Conservation (phyloP, 2,329 filamentous ascomycete species). For the Raffaelea deltoideospora region DNA sequence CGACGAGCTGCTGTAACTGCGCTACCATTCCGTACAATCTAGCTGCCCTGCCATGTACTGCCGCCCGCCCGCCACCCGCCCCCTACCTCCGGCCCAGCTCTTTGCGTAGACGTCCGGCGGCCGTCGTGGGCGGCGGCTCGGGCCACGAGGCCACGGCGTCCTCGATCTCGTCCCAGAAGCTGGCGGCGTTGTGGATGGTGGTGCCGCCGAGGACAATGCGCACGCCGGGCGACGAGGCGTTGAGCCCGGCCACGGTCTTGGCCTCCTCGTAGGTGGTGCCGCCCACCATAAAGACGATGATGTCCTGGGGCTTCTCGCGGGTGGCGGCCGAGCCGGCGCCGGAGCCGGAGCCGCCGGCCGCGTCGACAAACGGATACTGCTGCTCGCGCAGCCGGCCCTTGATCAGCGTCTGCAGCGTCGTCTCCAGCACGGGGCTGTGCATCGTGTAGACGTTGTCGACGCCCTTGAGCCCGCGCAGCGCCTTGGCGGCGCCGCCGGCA, state of each 20-base stretch:
- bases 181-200: constrained; percentile 70
- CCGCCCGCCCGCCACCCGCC: background rate
- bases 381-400: constrained; percentile 78
- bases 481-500: constrained; percentile 51
- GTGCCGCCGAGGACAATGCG: constrained; percentile 84
- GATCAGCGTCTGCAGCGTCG: constrained; percentile 80
- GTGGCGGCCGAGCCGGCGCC: constrained; percentile 63
- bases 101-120: constrained; percentile 16
- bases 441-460: constrained; percentile 99
- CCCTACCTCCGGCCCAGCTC: constrained; percentile 12
- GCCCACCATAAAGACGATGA: constrained; percentile 87
- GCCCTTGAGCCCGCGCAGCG: constrained; percentile 89
- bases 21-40: too few species aligned
- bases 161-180: constrained; percentile 83
- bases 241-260: constrained; percentile 88
- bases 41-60: background rate
- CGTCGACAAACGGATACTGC: constrained; percentile 87
- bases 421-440: constrained; percentile 77
- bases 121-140: constrained; percentile 32
- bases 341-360: constrained; percentile 32
- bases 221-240: constrained; percentile 77
- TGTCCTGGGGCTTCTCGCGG: constrained; percentile 89
- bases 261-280: constrained; percentile 94
- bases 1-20: too few species aligned
- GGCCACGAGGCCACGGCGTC: constrained; percentile 82